Evolutionary conservation across 768 basidiomycete species (phyloP).

Genomic region (Suillus ampliporus): DNA sequence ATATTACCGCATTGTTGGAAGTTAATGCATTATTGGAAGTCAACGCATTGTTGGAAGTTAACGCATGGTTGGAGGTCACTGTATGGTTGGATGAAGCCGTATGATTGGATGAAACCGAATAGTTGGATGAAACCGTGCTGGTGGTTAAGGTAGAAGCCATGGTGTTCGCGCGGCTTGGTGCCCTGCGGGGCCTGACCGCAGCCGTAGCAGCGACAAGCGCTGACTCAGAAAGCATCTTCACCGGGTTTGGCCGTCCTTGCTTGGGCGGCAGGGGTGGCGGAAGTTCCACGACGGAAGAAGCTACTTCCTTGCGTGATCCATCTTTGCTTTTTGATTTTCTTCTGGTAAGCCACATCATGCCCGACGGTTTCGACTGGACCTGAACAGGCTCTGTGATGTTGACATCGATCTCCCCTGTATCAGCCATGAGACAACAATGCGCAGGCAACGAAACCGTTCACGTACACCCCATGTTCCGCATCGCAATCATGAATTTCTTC

Average conservation of each 20-base stretch:
- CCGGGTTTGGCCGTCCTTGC: slow-evolving; percentile 39
- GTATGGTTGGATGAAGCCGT: not conserved
- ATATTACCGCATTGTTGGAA: slow-evolving; percentile 6
- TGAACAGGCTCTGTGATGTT: slow-evolving; percentile 65
- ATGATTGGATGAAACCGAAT: not conserved
- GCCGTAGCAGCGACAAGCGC: slow-evolving; percentile 35
- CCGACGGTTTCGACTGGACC: slow-evolving; percentile 53
- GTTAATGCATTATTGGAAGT: not conserved
- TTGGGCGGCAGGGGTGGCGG: slow-evolving; percentile 33
- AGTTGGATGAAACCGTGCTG: slow-evolving; percentile 11
- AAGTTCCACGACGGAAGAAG: slow-evolving; percentile 30
- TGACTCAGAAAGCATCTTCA: slow-evolving; percentile 40
- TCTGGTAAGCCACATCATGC: slow-evolving; percentile 59
- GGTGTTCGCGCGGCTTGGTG: slow-evolving; percentile 36
- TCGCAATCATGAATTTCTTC: slow-evolving; percentile 81
- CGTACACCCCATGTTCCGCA: slow-evolving; percentile 84
- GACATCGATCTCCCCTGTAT: slow-evolving; percentile 69
- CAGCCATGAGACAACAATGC: slow-evolving; percentile 3
- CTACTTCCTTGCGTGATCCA: slow-evolving; percentile 41
- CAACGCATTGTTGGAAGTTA: not conserved
- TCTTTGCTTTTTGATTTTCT: slow-evolving; percentile 48
- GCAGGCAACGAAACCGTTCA: slow-evolving; percentile 20
- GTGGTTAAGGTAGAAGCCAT: slow-evolving; percentile 32
- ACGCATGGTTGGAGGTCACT: not conserved
- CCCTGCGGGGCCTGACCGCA: slow-evolving; percentile 32